A percentile compares a stretch with the other conserved stretches of the same genome.
Conservation (phyloP, 2,329 filamentous ascomycete genomes). For the Diplocarpon mali region DNA sequence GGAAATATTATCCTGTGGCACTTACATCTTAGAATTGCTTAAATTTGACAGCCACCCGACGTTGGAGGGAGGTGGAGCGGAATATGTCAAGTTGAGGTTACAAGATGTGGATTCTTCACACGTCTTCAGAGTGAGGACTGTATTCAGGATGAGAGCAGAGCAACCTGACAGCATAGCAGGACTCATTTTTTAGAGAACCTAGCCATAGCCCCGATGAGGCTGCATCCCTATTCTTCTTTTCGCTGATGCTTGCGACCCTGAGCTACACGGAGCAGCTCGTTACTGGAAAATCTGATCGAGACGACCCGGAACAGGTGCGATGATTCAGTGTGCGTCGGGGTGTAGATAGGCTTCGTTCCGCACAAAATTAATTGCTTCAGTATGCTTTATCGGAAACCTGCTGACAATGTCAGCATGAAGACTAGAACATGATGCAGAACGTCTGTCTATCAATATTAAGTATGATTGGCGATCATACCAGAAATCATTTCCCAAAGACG, state of each 20-base stretch:
- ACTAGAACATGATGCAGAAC: conserved; percentile 55
- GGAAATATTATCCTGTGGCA: not conserved
- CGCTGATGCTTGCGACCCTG: conserved; percentile 17
- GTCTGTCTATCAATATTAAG: conserved; percentile 45
- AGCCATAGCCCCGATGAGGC: conserved; percentile 11
- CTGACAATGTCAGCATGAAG: conserved; percentile 36
- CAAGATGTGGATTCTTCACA: too few species aligned
- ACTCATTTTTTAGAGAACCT: conserved; percentile 8
- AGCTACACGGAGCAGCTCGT: conserved; percentile 12
- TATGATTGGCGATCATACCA: conserved; percentile 59
- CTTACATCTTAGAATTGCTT: not conserved
- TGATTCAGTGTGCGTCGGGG: conserved; percentile 13
- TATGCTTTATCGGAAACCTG: not conserved
- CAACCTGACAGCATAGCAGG: conserved; percentile 12
- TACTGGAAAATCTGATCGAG: conserved; percentile 8
- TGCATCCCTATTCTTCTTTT: conserved; percentile 6
- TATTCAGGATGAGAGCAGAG: conserved; percentile 7
- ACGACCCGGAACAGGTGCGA: conserved; percentile 3
- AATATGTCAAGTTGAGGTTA: too few species aligned
- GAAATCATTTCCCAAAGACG: conserved; percentile 58
- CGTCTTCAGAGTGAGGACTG: too few species aligned
- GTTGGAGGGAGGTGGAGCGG: conserved; percentile 55
- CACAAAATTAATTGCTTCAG: conserved; percentile 11
- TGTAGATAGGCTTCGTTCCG: conserved; percentile 14
- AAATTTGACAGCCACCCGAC: conserved; percentile 44